Evolutionary conservation across 129 eudicot species (phyloP).

Genomic region (Ambrosia trifida): DNA sequence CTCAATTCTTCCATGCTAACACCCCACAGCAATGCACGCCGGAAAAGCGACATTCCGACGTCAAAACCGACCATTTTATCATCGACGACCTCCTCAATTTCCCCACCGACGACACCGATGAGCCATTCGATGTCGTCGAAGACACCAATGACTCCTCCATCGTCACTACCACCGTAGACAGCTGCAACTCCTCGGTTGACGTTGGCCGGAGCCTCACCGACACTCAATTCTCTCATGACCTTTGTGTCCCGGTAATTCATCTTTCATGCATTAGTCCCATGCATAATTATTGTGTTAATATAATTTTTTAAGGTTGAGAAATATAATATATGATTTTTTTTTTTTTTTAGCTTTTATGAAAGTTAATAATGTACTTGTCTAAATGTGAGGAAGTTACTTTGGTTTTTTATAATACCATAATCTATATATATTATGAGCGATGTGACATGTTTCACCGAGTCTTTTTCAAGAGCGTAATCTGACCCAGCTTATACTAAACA

Average conservation of each 20-base stretch:
- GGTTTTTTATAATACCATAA: background rate
- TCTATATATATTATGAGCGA: background rate
- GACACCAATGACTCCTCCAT: conserved; percentile 42
- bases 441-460: too few species aligned
- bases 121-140: conserved; percentile 7
- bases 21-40: conserved; percentile 35
- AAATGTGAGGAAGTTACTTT: background rate
- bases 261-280: background rate
- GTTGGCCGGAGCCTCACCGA: conserved; percentile 44
- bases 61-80: conserved; percentile 59
- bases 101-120: conserved; percentile 58
- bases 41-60: conserved; percentile 46
- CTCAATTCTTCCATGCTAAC: conserved; percentile 41
- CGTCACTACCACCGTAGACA: conserved; percentile 46
- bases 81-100: conserved; percentile 82
- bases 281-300: background rate
- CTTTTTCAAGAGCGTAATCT: too few species aligned
- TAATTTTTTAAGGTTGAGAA: background rate
- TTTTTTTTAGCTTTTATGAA: background rate
- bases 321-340: background rate
- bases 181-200: conserved; percentile 60
- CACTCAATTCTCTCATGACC: conserved; percentile 60
- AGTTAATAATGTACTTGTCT: background rate
- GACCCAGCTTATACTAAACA: too few species aligned
- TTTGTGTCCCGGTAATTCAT: conserved; percentile 65